These are phyloP conservation scores for Aurifilum marmelostoma DNA, from an alignment of 2,329 filamentous ascomycete genomes.

Conservation along the genomic window DNA sequence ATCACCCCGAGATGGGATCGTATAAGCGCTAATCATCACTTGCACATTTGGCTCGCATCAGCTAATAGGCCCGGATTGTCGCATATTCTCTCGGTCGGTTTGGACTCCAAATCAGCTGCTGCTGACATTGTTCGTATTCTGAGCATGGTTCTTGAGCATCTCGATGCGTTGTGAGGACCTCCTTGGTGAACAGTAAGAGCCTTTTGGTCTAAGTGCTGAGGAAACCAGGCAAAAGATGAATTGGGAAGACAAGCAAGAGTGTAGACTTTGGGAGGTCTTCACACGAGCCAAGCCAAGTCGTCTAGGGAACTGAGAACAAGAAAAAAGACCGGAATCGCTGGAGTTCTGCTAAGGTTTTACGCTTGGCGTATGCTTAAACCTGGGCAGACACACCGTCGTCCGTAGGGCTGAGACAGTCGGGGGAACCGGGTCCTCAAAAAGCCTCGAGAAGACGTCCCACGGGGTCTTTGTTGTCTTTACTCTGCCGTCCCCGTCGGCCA, in stretches of 20 bases:
- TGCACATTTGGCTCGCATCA: neutral
- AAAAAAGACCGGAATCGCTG: neutral
- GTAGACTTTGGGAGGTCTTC: neutral
- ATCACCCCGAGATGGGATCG: neutral
- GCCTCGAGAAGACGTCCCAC: neutral
- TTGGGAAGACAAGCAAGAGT: neutral
- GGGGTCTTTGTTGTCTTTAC: slow-evolving; percentile 4
- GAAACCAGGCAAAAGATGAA: neutral
- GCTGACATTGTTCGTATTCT: slow-evolving; percentile 1
- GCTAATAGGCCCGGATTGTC: neutral
- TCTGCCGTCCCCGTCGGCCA: slow-evolving; percentile 19
- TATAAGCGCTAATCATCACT: slow-evolving; percentile 3
- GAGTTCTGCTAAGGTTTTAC: neutral
- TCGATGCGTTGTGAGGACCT: neutral
- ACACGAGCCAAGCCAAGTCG: neutral
- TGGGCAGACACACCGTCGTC: neutral
- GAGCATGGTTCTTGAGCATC: neutral
- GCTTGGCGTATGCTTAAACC: slow-evolving; percentile 18
- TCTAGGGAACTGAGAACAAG: slow-evolving; percentile 1
- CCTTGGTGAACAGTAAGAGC: neutral
- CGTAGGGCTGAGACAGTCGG: slow-evolving; percentile 14
- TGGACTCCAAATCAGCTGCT: slow-evolving; percentile 9
- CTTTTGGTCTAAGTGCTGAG: neutral
- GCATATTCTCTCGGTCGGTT: neutral
- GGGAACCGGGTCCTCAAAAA: neutral